These are phyloP conservation scores for Capsicum chinense DNA, from an alignment of 257 asterid species.

Conservation along the genomic window DNA sequence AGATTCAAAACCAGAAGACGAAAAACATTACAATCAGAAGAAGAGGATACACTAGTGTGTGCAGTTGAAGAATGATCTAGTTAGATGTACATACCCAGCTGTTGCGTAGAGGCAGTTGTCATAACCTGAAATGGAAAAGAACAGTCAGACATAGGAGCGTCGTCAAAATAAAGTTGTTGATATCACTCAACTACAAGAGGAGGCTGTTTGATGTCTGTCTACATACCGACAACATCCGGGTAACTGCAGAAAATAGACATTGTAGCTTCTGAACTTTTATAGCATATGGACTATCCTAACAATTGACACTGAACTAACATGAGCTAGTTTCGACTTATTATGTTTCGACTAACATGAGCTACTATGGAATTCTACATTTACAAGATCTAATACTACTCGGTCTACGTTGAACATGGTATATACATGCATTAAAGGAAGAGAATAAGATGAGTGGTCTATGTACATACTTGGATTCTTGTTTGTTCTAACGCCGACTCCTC, in stretches of 20 bases:
- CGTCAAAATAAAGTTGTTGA: neutral
- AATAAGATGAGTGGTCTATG: neutral
- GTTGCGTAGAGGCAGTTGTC: constrained; percentile 78
- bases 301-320: neutral
- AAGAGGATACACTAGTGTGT: neutral
- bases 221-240: neutral
- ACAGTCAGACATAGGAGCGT: neutral
- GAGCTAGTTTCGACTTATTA: neutral
- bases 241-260: neutral
- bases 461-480: constrained; percentile 85
- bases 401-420: neutral
- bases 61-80: neutral
- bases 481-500: constrained; percentile 84
- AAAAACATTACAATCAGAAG: neutral
- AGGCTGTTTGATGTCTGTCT: neutral
- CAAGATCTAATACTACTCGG: neutral
- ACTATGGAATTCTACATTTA: neutral
- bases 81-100: constrained; percentile 54
- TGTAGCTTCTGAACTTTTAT: neutral
- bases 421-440: neutral
- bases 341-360: neutral
- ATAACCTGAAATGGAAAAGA: constrained; percentile 59
- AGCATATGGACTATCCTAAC: neutral
- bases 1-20: constrained; percentile 16
- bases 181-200: neutral